phyloP scores from a whole-genome alignment of 2,329 filamentous ascomycete species.

The Arachnopeziza araneosa region DNA sequence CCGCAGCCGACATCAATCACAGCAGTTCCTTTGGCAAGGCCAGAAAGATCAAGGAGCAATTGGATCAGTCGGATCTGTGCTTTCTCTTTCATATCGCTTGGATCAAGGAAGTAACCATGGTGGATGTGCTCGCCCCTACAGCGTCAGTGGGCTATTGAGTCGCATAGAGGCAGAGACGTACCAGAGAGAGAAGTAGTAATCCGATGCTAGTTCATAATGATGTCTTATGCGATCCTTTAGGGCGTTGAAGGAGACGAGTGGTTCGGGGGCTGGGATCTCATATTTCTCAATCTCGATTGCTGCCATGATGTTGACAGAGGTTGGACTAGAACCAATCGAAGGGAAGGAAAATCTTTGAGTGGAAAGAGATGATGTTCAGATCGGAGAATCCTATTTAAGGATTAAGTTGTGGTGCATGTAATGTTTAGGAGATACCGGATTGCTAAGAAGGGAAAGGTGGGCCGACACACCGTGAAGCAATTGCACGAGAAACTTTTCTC shows the following conservation, averaged over 20 bases:
- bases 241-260: constrained; percentile 22
- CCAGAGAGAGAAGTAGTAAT: constrained; percentile 58
- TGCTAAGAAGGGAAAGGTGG: background rate
- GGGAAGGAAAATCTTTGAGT: background rate
- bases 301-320: background rate
- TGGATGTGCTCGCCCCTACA: constrained; percentile 58
- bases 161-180: constrained; percentile 28
- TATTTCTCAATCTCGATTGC: constrained; percentile 8
- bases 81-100: constrained; percentile 49
- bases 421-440: background rate
- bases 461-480: background rate
- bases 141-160: background rate
- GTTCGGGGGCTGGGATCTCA: constrained; percentile 21
- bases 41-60: constrained; percentile 46
- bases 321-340: background rate
- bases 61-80: constrained; percentile 53
- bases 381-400: background rate
- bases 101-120: constrained; percentile 53
- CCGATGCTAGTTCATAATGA: constrained; percentile 56
- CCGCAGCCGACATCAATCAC: constrained; percentile 58
- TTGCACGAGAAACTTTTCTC: background rate
- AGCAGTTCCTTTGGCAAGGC: constrained; percentile 32
- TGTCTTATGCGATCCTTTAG: constrained; percentile 37
- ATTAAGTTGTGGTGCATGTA: background rate
- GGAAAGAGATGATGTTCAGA: background rate